Percentiles rank a stretch among this genome's conserved stretches.
Evolutionary conservation across 257 asterid species (phyloP).

Genomic region (Ajuga chamaepitys): DNA sequence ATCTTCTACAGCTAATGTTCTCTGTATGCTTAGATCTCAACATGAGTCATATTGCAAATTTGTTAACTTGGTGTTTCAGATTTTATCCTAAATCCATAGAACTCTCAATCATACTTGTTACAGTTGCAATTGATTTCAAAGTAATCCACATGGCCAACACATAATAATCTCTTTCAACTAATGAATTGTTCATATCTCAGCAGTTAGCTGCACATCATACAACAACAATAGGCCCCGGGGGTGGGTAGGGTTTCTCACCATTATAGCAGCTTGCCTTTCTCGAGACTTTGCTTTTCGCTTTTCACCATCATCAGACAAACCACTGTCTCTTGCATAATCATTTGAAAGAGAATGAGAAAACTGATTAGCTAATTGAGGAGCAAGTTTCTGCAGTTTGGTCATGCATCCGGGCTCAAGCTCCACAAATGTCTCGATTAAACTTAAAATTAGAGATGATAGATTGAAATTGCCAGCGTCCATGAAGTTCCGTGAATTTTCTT

Average conservation of each 20-base stretch:
- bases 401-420: slow-evolving; percentile 78
- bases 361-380: slow-evolving; percentile 69
- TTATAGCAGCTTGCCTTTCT: slow-evolving; percentile 90
- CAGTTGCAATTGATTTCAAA: neutral
- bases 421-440: slow-evolving; percentile 56
- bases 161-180: neutral
- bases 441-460: slow-evolving; percentile 47
- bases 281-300: slow-evolving; percentile 89
- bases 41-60: neutral
- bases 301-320: slow-evolving; percentile 50
- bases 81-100: neutral
- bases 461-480: slow-evolving; percentile 54
- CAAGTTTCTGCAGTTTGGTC: slow-evolving; percentile 64
- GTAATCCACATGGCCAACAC: neutral
- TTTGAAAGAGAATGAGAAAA: slow-evolving; percentile 32
- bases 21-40: neutral
- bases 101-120: slow-evolving; percentile 7
- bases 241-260: too few species aligned
- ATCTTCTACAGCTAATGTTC: slow-evolving; percentile 2
- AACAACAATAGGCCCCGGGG: neutral
- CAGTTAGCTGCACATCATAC: neutral
- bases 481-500: slow-evolving; percentile 45
- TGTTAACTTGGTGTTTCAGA: neutral
- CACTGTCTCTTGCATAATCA: slow-evolving; percentile 26
- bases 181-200: neutral